Percentiles rank a stretch among this genome's conserved stretches.
phyloP scores from a whole-genome alignment of 805 yeast species.

The Debaryomyces hansenii region DNA sequence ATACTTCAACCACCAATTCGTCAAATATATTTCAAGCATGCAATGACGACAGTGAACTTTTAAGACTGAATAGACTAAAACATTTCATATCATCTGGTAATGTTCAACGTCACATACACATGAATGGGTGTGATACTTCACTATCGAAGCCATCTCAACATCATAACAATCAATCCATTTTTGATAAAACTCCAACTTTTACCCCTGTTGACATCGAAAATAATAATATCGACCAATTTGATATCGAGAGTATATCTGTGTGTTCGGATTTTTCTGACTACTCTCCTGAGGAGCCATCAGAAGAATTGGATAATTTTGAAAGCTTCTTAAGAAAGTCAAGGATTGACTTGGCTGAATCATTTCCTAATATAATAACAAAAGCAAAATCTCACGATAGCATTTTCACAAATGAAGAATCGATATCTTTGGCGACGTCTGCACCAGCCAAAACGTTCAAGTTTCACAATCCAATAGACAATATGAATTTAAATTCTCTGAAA shows the following conservation, averaged over 20 bases:
- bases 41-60: slow-evolving; percentile 11
- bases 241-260: slow-evolving; percentile 18
- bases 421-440: background rate
- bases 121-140: background rate
- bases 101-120: background rate
- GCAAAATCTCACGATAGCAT: slow-evolving; percentile 27
- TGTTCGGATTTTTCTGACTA: slow-evolving; percentile 22
- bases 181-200: background rate
- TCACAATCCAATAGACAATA: slow-evolving; percentile 37
- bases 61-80: slow-evolving; percentile 16
- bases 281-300: slow-evolving; percentile 14
- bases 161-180: background rate
- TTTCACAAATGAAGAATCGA: slow-evolving; percentile 8
- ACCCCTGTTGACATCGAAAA: background rate
- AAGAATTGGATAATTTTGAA: slow-evolving; percentile 28
- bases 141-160: background rate
- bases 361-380: slow-evolving; percentile 26
- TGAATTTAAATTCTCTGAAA: slow-evolving; percentile 15
- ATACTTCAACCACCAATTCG: background rate
- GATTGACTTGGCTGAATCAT: slow-evolving; percentile 26
- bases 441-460: slow-evolving; percentile 18
- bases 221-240: slow-evolving; percentile 1
- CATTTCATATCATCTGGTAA: background rate
- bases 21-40: slow-evolving; percentile 7
- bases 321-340: slow-evolving; percentile 34